phyloP scores from a whole-genome alignment of 495 filamentous ascomycete species.

The Articulospora tetracladia region DNA sequence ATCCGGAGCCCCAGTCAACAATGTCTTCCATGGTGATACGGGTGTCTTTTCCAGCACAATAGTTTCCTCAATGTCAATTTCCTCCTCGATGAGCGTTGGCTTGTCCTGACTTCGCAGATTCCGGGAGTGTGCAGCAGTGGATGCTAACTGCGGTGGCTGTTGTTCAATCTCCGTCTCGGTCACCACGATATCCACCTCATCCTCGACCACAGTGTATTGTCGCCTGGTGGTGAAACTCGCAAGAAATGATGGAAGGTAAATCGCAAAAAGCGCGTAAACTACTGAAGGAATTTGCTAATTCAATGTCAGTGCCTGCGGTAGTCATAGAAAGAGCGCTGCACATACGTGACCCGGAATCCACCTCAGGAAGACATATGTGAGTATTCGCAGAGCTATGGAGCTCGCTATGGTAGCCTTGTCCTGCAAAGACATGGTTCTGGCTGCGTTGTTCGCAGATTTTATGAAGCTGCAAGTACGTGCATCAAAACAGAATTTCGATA shows the following conservation, averaged over 20 bases:
- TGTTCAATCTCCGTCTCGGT: slow-evolving; percentile 43
- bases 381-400: slow-evolving; percentile 57
- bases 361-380: slow-evolving; percentile 74
- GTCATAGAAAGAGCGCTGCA: neutral
- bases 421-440: slow-evolving; percentile 19
- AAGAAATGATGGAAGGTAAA: slow-evolving; percentile 71
- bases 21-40: slow-evolving; percentile 48
- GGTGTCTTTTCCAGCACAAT: slow-evolving; percentile 35
- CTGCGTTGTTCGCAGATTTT: neutral
- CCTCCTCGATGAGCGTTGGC: slow-evolving; percentile 33
- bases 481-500: no score
- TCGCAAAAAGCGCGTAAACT: slow-evolving; percentile 63
- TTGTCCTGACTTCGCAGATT: slow-evolving; percentile 28
- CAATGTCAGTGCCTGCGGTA: neutral
- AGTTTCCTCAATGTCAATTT: slow-evolving; percentile 50
- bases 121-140: slow-evolving; percentile 27
- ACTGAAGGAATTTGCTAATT: slow-evolving; percentile 55
- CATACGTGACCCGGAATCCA: slow-evolving; percentile 59
- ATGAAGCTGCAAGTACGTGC: neutral
- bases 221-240: slow-evolving; percentile 52
- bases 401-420: slow-evolving; percentile 32
- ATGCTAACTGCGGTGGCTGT: slow-evolving; percentile 13
- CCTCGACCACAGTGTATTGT: slow-evolving; percentile 53
- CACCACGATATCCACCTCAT: slow-evolving; percentile 56
- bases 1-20: slow-evolving; percentile 75